A percentile compares a stretch with the other conserved stretches of the same genome.
phyloP scores from a whole-genome alignment of 768 basidiomycete genomes.

The Pleurotus platypus region DNA sequence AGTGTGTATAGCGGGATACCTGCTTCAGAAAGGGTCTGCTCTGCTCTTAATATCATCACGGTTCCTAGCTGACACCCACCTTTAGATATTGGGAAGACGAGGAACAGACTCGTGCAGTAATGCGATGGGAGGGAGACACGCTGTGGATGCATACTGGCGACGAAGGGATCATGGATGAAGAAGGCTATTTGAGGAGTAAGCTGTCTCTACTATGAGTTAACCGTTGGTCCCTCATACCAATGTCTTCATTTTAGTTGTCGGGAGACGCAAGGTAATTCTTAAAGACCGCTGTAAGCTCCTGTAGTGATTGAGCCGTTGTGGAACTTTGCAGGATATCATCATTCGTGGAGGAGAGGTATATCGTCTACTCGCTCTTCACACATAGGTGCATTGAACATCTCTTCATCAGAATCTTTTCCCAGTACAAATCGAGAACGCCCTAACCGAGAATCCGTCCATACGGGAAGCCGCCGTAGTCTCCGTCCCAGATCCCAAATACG shows the following conservation, averaged over 20 bases:
- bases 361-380: no score
- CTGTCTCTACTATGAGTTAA: no score
- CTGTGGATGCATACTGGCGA: conserved; percentile 87
- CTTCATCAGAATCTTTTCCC: conserved; percentile 71
- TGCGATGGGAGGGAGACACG: conserved; percentile 50
- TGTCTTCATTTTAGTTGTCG: conserved; percentile 51
- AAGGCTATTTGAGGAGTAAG: conserved; percentile 56
- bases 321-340: conserved; percentile 62
- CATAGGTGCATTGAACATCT: no score
- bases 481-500: conserved; percentile 64
- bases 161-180: conserved; percentile 75
- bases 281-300: conserved; percentile 2
- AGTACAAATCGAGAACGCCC: conserved; percentile 77
- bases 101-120: conserved; percentile 58
- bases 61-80: neutral
- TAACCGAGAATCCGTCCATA: conserved; percentile 52
- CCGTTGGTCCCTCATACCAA: neutral
- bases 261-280: conserved; percentile 61
- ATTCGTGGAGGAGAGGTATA: conserved; percentile 80
- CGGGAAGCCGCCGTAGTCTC: conserved; percentile 72
- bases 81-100: conserved; percentile 74
- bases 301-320: neutral
- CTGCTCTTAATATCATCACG: neutral
- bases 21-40: conserved; percentile 63
- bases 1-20: conserved; percentile 69